Evolutionary conservation across 2,329 filamentous ascomycete genomes (phyloP).

Genomic region (Phaeophleospora eucalypticola): DNA sequence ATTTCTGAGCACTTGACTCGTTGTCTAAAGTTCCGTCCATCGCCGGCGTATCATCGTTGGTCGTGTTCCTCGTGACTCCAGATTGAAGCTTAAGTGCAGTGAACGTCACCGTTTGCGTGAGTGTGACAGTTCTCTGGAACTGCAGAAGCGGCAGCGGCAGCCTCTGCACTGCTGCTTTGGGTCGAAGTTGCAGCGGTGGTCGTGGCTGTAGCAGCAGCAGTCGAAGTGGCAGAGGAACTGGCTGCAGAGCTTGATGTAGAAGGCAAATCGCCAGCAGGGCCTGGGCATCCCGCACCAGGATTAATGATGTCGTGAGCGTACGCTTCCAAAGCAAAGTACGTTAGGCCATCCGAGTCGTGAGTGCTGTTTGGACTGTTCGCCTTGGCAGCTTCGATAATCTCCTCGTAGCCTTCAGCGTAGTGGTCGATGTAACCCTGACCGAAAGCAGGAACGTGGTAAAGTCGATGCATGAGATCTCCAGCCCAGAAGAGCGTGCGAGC

Average conservation of each 20-base stretch:
- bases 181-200: too few relatives aligned
- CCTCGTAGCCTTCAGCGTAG: slow-evolving; percentile 57
- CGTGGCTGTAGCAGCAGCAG: slow-evolving; percentile 10
- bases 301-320: slow-evolving; percentile 63
- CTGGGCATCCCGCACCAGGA: slow-evolving; percentile 60
- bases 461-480: slow-evolving; percentile 62
- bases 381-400: slow-evolving; percentile 51
- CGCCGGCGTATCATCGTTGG: too few relatives aligned
- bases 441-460: slow-evolving; percentile 60
- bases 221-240: slow-evolving; percentile 2
- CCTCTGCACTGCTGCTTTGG: too few relatives aligned
- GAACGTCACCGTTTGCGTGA: too few relatives aligned
- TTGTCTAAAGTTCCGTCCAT: too few relatives aligned
- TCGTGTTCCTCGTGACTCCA: too few relatives aligned
- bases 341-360: slow-evolving; percentile 59
- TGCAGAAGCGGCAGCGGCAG: too few relatives aligned
- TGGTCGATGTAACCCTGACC: slow-evolving; percentile 60
- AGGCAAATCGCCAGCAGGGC: slow-evolving; percentile 32
- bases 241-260: slow-evolving; percentile 10
- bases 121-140: too few relatives aligned
- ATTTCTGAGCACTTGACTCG: too few relatives aligned
- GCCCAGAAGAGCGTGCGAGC: slow-evolving; percentile 60
- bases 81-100: too few relatives aligned
- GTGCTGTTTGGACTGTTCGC: slow-evolving; percentile 48
- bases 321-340: slow-evolving; percentile 65